Evolutionary conservation across 179 eudicot genomes (phyloP).

Genomic region (Amaranthus tricolor): DNA sequence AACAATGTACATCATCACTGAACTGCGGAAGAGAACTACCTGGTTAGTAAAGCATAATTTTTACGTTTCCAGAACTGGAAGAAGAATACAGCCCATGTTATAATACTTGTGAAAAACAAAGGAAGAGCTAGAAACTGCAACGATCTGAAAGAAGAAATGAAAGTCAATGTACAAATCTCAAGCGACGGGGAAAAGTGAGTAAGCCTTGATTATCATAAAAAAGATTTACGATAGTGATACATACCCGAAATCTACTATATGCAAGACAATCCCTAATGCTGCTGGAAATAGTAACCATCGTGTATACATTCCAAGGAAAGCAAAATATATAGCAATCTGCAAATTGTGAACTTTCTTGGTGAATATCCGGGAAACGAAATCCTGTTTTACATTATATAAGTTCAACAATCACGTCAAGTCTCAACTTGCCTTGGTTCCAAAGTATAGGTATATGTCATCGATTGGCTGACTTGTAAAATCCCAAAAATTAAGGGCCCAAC

Average conservation of each 20-base stretch:
- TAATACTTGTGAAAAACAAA: conserved; percentile 54
- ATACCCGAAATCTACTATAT: conserved; percentile 76
- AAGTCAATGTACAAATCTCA: conserved; percentile 17
- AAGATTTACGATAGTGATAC: conserved; percentile 13
- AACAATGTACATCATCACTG: not conserved
- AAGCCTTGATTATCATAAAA: not conserved
- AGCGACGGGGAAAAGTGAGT: not conserved
- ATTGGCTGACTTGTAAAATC: conserved; percentile 76
- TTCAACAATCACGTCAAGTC: conserved; percentile 12
- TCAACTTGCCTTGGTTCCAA: conserved; percentile 67
- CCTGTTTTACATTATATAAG: not conserved
- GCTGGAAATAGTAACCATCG: conserved; percentile 91
- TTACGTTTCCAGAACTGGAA: conserved; percentile 98
- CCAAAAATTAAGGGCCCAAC: conserved; percentile 87
- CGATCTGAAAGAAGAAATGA: conserved; percentile 44
- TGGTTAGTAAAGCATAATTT: conserved; percentile 65
- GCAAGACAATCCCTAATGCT: conserved; percentile 58
- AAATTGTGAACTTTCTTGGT: conserved; percentile 11
- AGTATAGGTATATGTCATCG: conserved; percentile 81
- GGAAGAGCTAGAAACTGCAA: conserved; percentile 73
- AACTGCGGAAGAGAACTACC: conserved; percentile 39
- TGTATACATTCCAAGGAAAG: conserved; percentile 93
- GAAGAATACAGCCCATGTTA: conserved; percentile 85
- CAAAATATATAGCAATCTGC: conserved; percentile 88
- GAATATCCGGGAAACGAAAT: conserved; percentile 6